Conservation (phyloP, 805 yeast species). For the Alloascoidea africana region DNA sequence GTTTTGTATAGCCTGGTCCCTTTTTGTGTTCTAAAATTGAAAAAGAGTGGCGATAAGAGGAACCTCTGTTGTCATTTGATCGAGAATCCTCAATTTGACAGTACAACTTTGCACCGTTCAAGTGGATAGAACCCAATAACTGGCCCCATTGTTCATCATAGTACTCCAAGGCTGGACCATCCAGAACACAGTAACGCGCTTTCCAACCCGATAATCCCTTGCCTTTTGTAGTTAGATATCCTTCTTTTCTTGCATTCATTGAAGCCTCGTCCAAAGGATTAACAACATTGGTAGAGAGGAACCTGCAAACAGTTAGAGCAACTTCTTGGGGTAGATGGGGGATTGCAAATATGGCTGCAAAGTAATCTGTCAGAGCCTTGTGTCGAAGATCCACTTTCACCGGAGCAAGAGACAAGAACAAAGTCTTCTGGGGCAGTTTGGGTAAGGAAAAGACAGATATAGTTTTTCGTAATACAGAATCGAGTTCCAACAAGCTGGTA, state of each 20-base stretch:
- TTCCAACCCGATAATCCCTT: slow-evolving; percentile 62
- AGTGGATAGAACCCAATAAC: slow-evolving; percentile 32
- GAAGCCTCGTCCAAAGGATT: slow-evolving; percentile 38
- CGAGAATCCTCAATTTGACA: not conserved
- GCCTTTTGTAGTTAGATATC: slow-evolving; percentile 45
- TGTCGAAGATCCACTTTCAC: slow-evolving; percentile 48
- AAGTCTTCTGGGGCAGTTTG: slow-evolving; percentile 43
- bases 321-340: slow-evolving; percentile 43
- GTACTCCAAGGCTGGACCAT: slow-evolving; percentile 40
- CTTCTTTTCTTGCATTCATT: slow-evolving; percentile 31
- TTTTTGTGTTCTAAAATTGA: slow-evolving; percentile 28
- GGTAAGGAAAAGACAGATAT: slow-evolving; percentile 33
- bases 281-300: slow-evolving; percentile 51
- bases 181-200: slow-evolving; percentile 50
- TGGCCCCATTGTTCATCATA: slow-evolving; percentile 43
- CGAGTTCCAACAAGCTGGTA: slow-evolving; percentile 45
- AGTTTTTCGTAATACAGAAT: slow-evolving; percentile 36
- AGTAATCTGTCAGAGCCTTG: slow-evolving; percentile 39
- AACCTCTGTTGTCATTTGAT: not conserved
- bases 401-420: slow-evolving; percentile 48
- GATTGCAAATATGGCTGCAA: slow-evolving; percentile 36
- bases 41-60: slow-evolving; percentile 40
- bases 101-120: slow-evolving; percentile 35
- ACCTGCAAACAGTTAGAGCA: slow-evolving; percentile 40
- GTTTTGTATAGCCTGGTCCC: slow-evolving; percentile 28